phyloP scores from a whole-genome alignment of 495 filamentous ascomycete genomes.

The Aspergillus sclerotioniger region DNA sequence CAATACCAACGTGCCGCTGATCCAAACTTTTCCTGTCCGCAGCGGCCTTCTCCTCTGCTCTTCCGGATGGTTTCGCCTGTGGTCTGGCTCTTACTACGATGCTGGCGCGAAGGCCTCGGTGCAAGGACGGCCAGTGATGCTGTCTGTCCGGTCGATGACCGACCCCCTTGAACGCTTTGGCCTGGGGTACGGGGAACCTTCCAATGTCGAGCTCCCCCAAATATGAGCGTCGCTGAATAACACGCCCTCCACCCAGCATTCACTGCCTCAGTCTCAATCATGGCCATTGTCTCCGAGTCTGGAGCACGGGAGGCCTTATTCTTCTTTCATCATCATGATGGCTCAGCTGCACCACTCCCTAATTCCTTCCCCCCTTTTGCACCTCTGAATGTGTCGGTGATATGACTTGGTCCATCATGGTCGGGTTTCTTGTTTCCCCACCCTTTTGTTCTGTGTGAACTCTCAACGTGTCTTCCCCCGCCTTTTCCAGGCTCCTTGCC shows the following conservation, averaged over 20 bases:
- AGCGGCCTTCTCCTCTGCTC: not conserved
- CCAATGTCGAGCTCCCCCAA: conserved; percentile 1
- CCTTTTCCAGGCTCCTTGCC: conserved; percentile 2
- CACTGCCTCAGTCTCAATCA: not conserved
- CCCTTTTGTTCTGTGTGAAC: not conserved
- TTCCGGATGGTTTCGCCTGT: not conserved
- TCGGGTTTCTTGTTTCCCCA: not conserved
- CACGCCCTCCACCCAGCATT: not conserved
- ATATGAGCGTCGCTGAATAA: not conserved
- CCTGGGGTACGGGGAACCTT: not conserved
- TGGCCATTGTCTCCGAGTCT: not conserved
- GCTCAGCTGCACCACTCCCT: not conserved
- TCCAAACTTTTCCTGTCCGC: conserved; percentile 3
- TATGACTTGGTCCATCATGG: not conserved
- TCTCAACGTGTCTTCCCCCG: not conserved
- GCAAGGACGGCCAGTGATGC: not conserved
- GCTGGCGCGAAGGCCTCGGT: conserved; percentile 3
- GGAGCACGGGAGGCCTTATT: not conserved
- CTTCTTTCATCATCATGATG: not conserved
- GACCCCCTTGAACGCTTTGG: not conserved
- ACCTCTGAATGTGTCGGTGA: not conserved
- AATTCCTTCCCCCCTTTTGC: not conserved
- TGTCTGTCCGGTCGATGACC: not conserved
- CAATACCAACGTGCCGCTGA: conserved; percentile 2
- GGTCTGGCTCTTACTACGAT: conserved; percentile 22